Conservation (phyloP, 2,329 filamentous ascomycete species). For the Fusarium sublunatum region DNA sequence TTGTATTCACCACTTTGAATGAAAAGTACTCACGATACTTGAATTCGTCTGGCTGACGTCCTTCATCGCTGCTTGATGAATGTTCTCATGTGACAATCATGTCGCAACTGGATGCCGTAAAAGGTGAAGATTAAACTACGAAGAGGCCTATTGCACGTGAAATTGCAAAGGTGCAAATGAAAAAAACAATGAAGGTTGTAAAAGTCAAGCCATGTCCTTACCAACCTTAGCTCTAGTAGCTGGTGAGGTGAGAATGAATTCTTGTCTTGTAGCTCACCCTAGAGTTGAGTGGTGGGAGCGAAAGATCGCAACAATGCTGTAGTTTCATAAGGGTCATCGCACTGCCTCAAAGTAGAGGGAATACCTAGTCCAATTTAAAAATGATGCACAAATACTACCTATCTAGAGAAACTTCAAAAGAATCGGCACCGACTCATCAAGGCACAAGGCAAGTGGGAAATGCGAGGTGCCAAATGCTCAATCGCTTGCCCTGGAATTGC, state of each 20-base stretch:
- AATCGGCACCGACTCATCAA: no score
- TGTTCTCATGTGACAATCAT: background rate
- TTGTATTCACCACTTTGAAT: background rate
- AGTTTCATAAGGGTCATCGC: no score
- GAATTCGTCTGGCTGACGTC: background rate
- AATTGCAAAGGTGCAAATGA: no score
- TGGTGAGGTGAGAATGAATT: background rate
- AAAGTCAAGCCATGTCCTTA: background rate
- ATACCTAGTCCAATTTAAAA: no score
- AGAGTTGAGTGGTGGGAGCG: no score
- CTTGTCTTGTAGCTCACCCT: background rate
- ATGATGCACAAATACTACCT: no score
- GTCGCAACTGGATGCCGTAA: background rate
- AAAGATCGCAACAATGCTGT: background rate
- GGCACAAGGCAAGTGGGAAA: no score
- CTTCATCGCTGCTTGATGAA: background rate
- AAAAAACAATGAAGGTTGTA: no score
- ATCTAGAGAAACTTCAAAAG: no score
- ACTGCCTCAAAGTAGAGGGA: background rate
- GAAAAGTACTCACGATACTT: background rate
- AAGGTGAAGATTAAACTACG: background rate
- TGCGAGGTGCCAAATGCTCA: no score
- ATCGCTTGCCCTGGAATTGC: no score
- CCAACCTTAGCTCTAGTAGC: background rate
- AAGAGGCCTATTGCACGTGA: constrained; percentile 1